Base-by-base conservation (phyloP, 2,329 filamentous ascomycete species). In the Cladophialophora bantiana region DNA sequence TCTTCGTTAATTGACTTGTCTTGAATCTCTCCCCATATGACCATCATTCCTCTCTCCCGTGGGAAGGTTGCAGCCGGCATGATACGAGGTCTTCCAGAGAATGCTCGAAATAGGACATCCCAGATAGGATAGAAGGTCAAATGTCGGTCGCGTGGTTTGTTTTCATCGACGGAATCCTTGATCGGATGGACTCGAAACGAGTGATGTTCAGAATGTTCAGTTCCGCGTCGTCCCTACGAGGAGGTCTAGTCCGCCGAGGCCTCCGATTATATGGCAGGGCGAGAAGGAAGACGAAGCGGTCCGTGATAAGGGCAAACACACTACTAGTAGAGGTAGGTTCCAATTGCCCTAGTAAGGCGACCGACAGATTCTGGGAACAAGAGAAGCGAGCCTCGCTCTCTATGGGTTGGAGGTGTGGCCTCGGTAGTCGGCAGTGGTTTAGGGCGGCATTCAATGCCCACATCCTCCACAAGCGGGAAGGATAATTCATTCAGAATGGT, bases 1-100 rank as follows among this genome's bases (percentile, higher is more conserved):
- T 59, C 62, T 65, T 65, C 56, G 20, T 65, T 36, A 20, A 55
- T 48, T 6, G 56, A 31, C 50, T 59, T 64, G 53, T 59, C 61
- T 38, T 57, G 31, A 31, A 64, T 38, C 31, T 53, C 54, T 36
- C 61, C 61, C 61, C 61, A 64, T 48, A 64, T 64, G 32, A 64
- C 54, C 54, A 64, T 52, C 53, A 57, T 64, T n/a, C 40, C 61
- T 59, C 40, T 64, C 53, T 53, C 61, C 18, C 61, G 61, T 36
- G 45, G 54, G 31, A 62, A 35, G 59, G 35, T 62, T 53, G 45
- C 59, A 32, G 59, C 59, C 32, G 59, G 59, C 59, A 62, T 62
- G 59, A 45, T 40, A 26, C 59, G 7, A 62, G 59, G 45, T 18
- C 31, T 54, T 62, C 13, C 45, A 40, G 42, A 54, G 59, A 54